These are phyloP conservation scores for Colletotrichum caudatum DNA, from an alignment of 2,329 filamentous ascomycete species.

Conservation along the genomic window DNA sequence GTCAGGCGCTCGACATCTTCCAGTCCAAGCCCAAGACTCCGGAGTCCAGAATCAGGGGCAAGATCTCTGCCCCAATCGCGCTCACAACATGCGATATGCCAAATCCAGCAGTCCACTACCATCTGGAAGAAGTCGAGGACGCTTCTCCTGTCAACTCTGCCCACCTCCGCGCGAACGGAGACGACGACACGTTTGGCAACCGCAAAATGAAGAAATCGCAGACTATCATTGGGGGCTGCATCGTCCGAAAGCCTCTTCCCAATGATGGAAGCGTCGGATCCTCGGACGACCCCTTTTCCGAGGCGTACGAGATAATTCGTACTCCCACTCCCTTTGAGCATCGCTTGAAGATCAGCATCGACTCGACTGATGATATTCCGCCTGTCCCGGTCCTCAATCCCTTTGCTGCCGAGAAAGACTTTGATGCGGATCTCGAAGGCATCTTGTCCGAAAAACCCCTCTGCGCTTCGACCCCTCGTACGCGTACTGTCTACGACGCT, in stretches of 20 bases:
- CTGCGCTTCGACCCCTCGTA: slow-evolving; percentile 55
- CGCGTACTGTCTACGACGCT: slow-evolving; percentile 11
- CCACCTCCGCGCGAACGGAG: slow-evolving; percentile 52
- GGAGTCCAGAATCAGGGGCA: slow-evolving; percentile 38
- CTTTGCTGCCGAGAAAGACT: slow-evolving; percentile 54
- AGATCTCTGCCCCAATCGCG: slow-evolving; percentile 34
- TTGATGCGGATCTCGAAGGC: slow-evolving; percentile 55
- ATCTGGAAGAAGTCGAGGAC: slow-evolving; percentile 39
- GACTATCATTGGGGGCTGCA: slow-evolving; percentile 48
- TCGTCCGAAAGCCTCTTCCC: slow-evolving; percentile 48
- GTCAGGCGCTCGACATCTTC: slow-evolving; percentile 50
- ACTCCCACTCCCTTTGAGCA: slow-evolving; percentile 46
- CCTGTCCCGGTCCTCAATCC: slow-evolving; percentile 37
- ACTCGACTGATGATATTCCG: slow-evolving; percentile 23
- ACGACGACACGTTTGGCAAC: slow-evolving; percentile 49
- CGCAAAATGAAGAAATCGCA: slow-evolving; percentile 48
- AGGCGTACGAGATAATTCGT: slow-evolving; percentile 38
- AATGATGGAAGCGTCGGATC: slow-evolving; percentile 46
- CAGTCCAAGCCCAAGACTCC: slow-evolving; percentile 46
- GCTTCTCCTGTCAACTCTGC: slow-evolving; percentile 48
- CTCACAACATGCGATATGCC: slow-evolving; percentile 20
- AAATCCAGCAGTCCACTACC: slow-evolving; percentile 29
- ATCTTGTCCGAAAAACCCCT: slow-evolving; percentile 52
- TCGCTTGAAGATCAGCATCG: slow-evolving; percentile 33
- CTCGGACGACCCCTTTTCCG: slow-evolving; percentile 50